A percentile compares a stretch with the other conserved stretches of the same genome.
phyloP scores from a whole-genome alignment of 179 eudicot genomes.

The Nepenthes alata region DNA sequence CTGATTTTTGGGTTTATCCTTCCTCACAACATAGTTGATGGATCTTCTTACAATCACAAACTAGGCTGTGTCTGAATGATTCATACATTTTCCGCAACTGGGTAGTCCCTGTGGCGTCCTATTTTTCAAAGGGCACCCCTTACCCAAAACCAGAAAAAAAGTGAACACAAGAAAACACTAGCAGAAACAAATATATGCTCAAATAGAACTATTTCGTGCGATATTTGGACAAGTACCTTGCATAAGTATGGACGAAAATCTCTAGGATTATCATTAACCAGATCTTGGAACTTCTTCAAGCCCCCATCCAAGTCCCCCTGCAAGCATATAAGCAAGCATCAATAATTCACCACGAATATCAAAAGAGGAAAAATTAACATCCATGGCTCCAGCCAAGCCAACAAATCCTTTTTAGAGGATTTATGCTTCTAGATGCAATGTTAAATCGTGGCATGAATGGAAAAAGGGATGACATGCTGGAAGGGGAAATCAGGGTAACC shows the following conservation, averaged over 20 bases:
- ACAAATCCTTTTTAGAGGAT: background rate
- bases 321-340: conserved; percentile 1
- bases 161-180: no score
- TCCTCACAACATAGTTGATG: no score
- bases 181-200: no score
- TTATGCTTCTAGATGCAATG: conserved; percentile 1
- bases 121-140: no score
- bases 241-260: conserved; percentile 95
- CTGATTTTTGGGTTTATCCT: no score
- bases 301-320: conserved; percentile 88
- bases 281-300: conserved; percentile 44
- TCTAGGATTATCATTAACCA: conserved; percentile 70
- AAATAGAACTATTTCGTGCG: no score
- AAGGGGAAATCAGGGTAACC: background rate
- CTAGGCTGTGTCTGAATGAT: no score
- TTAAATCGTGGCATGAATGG: background rate
- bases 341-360: background rate
- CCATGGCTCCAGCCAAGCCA: background rate
- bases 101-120: no score
- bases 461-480: background rate
- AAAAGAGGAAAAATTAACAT: background rate
- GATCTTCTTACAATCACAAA: no score
- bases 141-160: no score
- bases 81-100: no score
- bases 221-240: conserved; percentile 33